phyloP scores from a whole-genome alignment of 2,329 filamentous ascomycete genomes.

The Rhynchosporium graminicola region DNA sequence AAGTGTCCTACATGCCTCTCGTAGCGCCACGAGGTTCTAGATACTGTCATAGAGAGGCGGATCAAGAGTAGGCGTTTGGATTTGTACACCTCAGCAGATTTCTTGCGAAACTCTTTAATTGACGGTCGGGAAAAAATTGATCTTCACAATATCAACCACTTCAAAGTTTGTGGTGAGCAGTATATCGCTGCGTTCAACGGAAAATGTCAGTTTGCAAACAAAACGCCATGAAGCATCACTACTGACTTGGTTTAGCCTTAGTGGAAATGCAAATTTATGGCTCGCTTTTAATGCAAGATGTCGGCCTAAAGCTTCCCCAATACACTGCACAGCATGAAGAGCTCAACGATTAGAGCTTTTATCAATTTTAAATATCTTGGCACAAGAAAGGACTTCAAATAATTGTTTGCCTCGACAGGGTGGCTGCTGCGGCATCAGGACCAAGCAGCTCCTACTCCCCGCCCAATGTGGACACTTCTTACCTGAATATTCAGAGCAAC shows the following conservation, averaged over 20 bases:
- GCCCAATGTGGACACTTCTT: background rate
- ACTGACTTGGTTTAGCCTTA: conserved; percentile 14
- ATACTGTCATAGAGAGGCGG: conserved; percentile 20
- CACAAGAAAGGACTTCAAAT: background rate
- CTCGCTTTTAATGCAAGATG: conserved; percentile 19
- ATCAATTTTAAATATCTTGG: background rate
- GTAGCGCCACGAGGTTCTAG: conserved; percentile 22
- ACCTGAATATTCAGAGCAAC: background rate
- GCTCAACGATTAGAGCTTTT: conserved; percentile 12
- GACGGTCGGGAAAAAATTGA: conserved; percentile 13
- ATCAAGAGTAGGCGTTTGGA: conserved; percentile 8
- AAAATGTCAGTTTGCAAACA: conserved; percentile 8
- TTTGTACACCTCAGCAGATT: conserved; percentile 12
- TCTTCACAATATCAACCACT: conserved; percentile 12
- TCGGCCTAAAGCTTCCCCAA: conserved; percentile 23
- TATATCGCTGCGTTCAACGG: conserved; percentile 6
- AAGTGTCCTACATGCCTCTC: conserved; percentile 25
- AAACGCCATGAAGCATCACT: background rate
- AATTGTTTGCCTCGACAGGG: background rate
- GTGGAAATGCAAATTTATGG: conserved; percentile 6
- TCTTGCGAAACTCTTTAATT: conserved; percentile 11
- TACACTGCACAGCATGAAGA: conserved; percentile 24
- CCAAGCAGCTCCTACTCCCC: background rate
- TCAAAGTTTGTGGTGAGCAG: conserved; percentile 7
- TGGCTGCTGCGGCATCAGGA: background rate